Percentiles rank a stretch among this genome's conserved stretches.
These are phyloP conservation scores for Teratosphaeria pseudoeucalypti DNA, from an alignment of 2,329 filamentous ascomycete genomes.

Conservation along the genomic window DNA sequence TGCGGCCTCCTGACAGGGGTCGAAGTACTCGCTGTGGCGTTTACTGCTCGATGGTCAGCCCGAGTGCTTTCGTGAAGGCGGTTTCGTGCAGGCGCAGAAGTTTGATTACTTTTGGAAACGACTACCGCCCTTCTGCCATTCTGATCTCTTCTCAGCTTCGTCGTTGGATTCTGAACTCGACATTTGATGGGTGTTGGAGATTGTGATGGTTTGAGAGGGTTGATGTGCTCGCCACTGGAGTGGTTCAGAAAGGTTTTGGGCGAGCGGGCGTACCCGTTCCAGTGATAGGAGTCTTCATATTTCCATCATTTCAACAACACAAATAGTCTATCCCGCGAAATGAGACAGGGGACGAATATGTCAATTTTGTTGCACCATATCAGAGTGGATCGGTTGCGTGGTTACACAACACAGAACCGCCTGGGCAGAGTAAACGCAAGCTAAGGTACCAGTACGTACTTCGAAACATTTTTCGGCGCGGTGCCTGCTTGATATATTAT, in stretches of 20 bases:
- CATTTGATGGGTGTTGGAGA: background rate
- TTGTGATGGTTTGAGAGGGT: background rate
- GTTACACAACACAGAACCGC: background rate
- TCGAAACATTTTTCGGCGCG: background rate
- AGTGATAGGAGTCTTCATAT: background rate
- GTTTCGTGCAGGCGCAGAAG: background rate
- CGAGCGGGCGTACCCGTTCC: background rate
- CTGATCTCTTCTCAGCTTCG: constrained; percentile 12
- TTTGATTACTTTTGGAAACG: constrained; percentile 30
- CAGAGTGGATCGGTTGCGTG: background rate
- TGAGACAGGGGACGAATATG: too few relatives aligned
- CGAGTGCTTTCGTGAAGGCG: background rate
- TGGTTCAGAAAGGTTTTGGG: background rate
- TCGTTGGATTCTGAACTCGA: constrained; percentile 2
- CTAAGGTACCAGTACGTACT: background rate
- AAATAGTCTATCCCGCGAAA: too few relatives aligned
- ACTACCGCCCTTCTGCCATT: constrained; percentile 26
- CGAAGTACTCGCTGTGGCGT: constrained; percentile 77
- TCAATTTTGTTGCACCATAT: too few relatives aligned
- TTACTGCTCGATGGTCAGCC: constrained; percentile 50
- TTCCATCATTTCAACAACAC: background rate
- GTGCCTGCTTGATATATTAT: background rate
- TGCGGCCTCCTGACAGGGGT: constrained; percentile 91
- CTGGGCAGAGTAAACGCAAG: background rate
- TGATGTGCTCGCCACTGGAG: background rate